Evolutionary conservation across 805 yeast genomes (phyloP).

Genomic region (Barnettozyma salicaria): DNA sequence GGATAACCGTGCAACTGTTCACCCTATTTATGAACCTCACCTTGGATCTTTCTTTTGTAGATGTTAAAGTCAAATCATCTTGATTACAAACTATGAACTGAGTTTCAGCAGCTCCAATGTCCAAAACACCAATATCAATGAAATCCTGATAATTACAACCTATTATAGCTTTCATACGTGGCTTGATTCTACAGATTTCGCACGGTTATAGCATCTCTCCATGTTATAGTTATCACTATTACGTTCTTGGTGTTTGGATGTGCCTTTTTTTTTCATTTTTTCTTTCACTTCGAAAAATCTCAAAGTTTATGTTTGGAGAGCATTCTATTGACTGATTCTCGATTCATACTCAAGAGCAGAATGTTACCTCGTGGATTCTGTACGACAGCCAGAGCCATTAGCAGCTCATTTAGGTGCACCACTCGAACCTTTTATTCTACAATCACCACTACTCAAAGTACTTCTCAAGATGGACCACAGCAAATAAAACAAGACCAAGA

Average conservation of each 20-base stretch:
- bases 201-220: neutral
- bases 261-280: slow-evolving; percentile 3
- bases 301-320: neutral
- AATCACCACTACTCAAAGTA: slow-evolving; percentile 13
- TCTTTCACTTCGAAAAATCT: slow-evolving; percentile 6
- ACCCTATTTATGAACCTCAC: slow-evolving; percentile 8
- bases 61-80: slow-evolving; percentile 1
- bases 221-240: no score
- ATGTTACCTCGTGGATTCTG: slow-evolving; percentile 12
- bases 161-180: slow-evolving; percentile 4
- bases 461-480: slow-evolving; percentile 10
- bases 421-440: slow-evolving; percentile 12
- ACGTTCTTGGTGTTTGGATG: slow-evolving; percentile 12
- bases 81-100: neutral
- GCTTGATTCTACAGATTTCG: no score
- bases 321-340: no score
- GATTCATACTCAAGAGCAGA: neutral
- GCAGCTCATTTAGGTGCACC: slow-evolving; percentile 6
- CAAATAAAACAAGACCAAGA: slow-evolving; percentile 1
- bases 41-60: slow-evolving; percentile 10
- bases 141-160: slow-evolving; percentile 1
- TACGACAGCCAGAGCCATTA: slow-evolving; percentile 8
- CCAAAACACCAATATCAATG: slow-evolving; percentile 5
- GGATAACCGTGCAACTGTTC: slow-evolving; percentile 5
- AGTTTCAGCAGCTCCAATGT: neutral